Base-by-base conservation (phyloP, 1,284 basidiomycete species). In the Apiotrichum gracile region DNA sequence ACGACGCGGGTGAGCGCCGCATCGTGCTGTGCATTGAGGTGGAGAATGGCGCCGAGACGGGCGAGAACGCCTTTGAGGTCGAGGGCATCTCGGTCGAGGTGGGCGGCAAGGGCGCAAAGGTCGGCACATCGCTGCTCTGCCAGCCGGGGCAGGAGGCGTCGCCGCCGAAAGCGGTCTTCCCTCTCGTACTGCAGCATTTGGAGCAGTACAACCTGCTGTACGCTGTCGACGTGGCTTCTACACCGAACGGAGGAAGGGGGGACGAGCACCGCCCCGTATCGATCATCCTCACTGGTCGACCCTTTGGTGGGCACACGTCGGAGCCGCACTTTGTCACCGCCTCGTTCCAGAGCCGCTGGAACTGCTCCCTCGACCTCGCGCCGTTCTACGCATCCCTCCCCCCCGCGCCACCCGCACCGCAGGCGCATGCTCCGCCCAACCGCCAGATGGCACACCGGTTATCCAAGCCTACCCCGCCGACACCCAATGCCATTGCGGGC, bases 161-260 rank as follows among this genome's bases (percentile, higher is more conserved):
- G 21, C 27, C 37, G 16, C 43, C 46, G 10, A 29, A 7, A 2
- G 9, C 45, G 8, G 49, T 54, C 14, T 91, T 91, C 68, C 91
- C 90, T 1, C 73, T 92, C 9, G 76, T 71, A 5, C 78, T 93
- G 5, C 79, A 79, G 0, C 78, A 83, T 2, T 77, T 80, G 56
- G 88, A 89, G 49, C 90, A 93, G 72, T 87, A 85, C 66, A 92
- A 92, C 67, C 78, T 93, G 21, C 80, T 94, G 8, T 93, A 92
- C 63, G 85, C 86, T 0, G 86, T 93, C 10, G 82, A 83, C 16
- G 56, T 69, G 5, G 61, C 62, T 7, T 58, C 61, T 7, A 50
- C 65, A 1, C 55, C 58, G 7, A 48, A 67, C 22, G 67, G 61
- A 26, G 47, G 33, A 6, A 48, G 62, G 49, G 66, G 66, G 12